Base-by-base conservation (phyloP, 208 protist genomes). In the Trypanosoma avium region DNA sequence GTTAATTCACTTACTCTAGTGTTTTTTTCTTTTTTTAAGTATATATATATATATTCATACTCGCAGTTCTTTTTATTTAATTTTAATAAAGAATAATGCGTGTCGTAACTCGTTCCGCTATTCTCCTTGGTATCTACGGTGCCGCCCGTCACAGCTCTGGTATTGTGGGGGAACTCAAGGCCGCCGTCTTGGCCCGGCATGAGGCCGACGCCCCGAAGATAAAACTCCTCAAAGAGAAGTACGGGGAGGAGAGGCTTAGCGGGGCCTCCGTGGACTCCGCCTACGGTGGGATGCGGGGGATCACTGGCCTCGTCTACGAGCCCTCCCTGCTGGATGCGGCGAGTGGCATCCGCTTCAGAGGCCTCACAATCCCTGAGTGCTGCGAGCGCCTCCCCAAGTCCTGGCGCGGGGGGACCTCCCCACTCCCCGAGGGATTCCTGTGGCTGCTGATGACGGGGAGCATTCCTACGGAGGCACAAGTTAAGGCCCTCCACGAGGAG, bases 371-470 rank as follows among this genome's bases (percentile, higher is more conserved):
- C 63, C 88, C 96, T 19, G 92, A 99, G 81, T 96, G 92, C 73
- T 84, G 83, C 59, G 94, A 97, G 82, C 52, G 85, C 61, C 67
- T 92, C 59, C 94, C 98, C 15, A 97, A 97, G 67, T 96, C 89
- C 12, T 60, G 47, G 46, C 33, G 61, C 53, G 85, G 80, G 33
- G 90, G 90, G 46, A 47, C 63, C 29, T 90, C 98, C 80, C 96
- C 97, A 58, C 75, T 98, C 19, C 95, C 97, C 32, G 97, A 99
- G 87, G 94, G 77, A 56, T 84, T 98, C 64, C 78, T 98, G 15
- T 99, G 97, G 97, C 89, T 99, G 21, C 88, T 99, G 33, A 59
- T 99, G 32, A 99, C 97, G 30, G 97, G 97, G 63, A 84, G 97
- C 66, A 74, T 99, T 55, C 98, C 97, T 40, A 98, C 93, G 26